A percentile compares a stretch with the other conserved stretches of the same genome.
Evolutionary conservation across 805 yeast species (phyloP).

Genomic region (Starmerella bacillaris): DNA sequence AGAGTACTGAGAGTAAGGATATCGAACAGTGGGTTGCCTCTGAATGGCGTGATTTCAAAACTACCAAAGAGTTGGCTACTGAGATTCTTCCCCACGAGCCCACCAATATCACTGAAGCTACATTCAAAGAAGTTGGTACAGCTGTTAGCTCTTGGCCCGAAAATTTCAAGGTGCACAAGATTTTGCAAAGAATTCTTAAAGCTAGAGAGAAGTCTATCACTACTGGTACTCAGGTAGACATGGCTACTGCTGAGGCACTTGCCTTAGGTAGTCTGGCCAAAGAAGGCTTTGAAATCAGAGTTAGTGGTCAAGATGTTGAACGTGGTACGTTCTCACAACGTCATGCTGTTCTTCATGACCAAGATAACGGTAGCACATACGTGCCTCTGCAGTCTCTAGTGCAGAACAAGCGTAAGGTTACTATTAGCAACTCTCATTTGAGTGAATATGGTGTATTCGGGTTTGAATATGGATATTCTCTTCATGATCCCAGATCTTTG

Average conservation of each 20-base stretch:
- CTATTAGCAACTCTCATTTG: slow-evolving; percentile 81
- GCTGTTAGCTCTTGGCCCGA: slow-evolving; percentile 70
- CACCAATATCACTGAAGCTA: slow-evolving; percentile 62
- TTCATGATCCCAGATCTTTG: slow-evolving; percentile 90
- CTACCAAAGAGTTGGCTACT: slow-evolving; percentile 89
- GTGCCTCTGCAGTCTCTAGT: slow-evolving; percentile 70
- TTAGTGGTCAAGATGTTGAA: slow-evolving; percentile 98
- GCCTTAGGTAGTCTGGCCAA: slow-evolving; percentile 82
- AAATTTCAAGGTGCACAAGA: slow-evolving; percentile 77
- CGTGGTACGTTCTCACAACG: slow-evolving; percentile 99
- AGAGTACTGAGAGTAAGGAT: slow-evolving; percentile 83
- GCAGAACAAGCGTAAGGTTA: slow-evolving; percentile 70
- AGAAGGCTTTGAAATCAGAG: slow-evolving; percentile 93
- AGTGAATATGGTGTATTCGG: slow-evolving; percentile 99
- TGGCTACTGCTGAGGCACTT: slow-evolving; percentile 99
- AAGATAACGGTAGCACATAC: slow-evolving; percentile 61
- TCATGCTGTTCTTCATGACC: slow-evolving; percentile 96
- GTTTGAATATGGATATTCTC: slow-evolving; percentile 95
- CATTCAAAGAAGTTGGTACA: slow-evolving; percentile 60
- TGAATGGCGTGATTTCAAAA: slow-evolving; percentile 97
- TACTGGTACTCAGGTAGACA: slow-evolving; percentile 85
- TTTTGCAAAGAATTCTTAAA: slow-evolving; percentile 82
- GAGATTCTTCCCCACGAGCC: slow-evolving; percentile 93
- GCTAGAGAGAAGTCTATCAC: slow-evolving; percentile 75
- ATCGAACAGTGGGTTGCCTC: slow-evolving; percentile 84